Evolutionary conservation across 2,329 filamentous ascomycete species (phyloP), one percentile per base, ranked within the genome.

Genomic region (Bipolaris gigantea): DNA sequence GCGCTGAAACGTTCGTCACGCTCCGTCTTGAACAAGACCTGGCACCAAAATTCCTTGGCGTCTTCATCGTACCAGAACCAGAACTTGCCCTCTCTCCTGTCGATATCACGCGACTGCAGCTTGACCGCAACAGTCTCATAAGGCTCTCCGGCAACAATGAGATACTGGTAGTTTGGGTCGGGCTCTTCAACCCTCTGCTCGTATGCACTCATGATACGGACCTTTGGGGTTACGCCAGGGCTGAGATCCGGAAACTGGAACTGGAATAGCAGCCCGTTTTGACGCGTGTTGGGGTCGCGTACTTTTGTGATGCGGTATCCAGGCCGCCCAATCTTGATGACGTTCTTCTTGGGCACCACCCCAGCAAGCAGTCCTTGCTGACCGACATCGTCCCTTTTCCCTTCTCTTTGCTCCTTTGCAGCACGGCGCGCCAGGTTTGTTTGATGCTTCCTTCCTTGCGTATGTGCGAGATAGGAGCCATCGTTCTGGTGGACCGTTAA

Each of bases 251-350:
- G 92, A 74, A 94, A 97, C 76, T 96, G 90, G 63, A 99, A 81
- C 78, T 97, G 93, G 76, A 97, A 97, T n/a, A 97, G 80, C 66
- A 99, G 73, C 0, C 94, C 94, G 64, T 92, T 85, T 78, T 99
- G 94, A 36, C 90, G 81, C 50, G 92, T 95, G 62, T 93, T 83
- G 4, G 91, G 89, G 74, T 99, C 93, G 59, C 92, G 84, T 42
- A 93, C 88, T 81, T 99, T 99, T 18, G 92, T 97, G 75, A 99
- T 97, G 76, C 96, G 95, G 80, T 99, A 99, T 0, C 94, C 94
- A 0, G 94, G 94, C 5, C 93, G 84, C 4, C 94, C 94, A 66
- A 99, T 97, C 84, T 97, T 97, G 72, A 97, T 86, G 15, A 91
- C 79, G 70, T 96, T 95, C 72, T 87, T 87, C 72, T 88, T 85